These are phyloP conservation scores for Chenopodium berlandieri DNA, from an alignment of 148 eudicot genomes.

Conservation along the genomic window DNA sequence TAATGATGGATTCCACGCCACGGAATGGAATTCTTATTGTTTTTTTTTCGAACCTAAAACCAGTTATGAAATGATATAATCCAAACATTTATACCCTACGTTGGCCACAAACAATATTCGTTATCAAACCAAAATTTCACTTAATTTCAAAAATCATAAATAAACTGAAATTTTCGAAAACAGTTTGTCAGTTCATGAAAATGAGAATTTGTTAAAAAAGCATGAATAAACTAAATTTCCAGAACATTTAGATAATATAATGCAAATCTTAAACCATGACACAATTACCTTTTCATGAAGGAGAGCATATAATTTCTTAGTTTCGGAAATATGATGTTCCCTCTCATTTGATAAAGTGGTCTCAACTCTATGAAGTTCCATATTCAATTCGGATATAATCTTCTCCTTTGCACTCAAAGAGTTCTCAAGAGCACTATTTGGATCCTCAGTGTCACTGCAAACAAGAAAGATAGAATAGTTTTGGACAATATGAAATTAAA, in stretches of 20 bases:
- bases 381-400: constrained; percentile 85
- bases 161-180: no score
- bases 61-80: no score
- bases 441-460: constrained; percentile 73
- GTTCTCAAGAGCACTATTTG: constrained; percentile 78
- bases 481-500: constrained; percentile 6
- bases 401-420: constrained; percentile 92
- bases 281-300: constrained; percentile 72
- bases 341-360: constrained; percentile 75
- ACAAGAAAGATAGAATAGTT: constrained; percentile 20
- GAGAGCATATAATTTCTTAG: constrained; percentile 74
- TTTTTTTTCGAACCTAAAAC: no score
- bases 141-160: no score
- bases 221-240: background rate
- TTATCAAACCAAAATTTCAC: no score
- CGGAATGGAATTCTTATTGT: no score
- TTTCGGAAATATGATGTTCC: constrained; percentile 68
- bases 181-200: no score
- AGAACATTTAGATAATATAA: background rate
- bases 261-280: background rate
- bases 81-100: no score
- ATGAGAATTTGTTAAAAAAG: background rate
- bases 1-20: no score
- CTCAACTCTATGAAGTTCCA: constrained; percentile 92
- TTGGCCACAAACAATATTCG: no score